Percentiles rank a stretch among this genome's conserved stretches.
phyloP scores from a whole-genome alignment of 2,329 filamentous ascomycete species.

The Neopestalotiopsis rosae region DNA sequence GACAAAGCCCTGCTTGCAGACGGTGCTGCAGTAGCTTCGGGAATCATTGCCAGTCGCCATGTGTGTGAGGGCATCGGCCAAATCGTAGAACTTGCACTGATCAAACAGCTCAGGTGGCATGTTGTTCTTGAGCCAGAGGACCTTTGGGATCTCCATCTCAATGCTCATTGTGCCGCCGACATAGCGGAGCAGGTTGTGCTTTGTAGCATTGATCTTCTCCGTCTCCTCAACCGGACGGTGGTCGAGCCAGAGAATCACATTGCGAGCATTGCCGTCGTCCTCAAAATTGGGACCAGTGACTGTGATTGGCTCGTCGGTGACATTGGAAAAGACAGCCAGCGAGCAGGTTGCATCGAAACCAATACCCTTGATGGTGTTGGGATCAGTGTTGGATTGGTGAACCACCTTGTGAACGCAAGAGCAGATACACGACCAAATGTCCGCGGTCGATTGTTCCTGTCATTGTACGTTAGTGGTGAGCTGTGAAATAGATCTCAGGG shows the following conservation, averaged over 20 bases:
- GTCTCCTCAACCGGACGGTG: conserved; percentile 92
- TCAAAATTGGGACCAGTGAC: conserved; percentile 89
- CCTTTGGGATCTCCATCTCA: conserved; percentile 99
- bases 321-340: conserved; percentile 84
- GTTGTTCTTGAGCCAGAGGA: conserved; percentile 97
- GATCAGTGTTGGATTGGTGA: conserved; percentile 79
- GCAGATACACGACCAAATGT: conserved; percentile 97
- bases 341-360: conserved; percentile 99
- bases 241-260: conserved; percentile 97
- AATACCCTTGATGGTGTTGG: conserved; percentile 80
- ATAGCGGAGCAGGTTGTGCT: conserved; percentile 92
- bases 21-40: conserved; percentile 91
- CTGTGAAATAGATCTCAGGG: not conserved
- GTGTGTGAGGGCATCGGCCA: conserved; percentile 91
- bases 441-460: conserved; percentile 93
- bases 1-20: conserved; percentile 96
- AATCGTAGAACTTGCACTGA: conserved; percentile 95
- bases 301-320: conserved; percentile 89
- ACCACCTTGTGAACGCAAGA: conserved; percentile 84
- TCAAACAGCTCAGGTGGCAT: conserved; percentile 92
- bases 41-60: conserved; percentile 92
- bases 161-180: conserved; percentile 98
- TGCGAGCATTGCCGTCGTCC: conserved; percentile 82
- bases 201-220: conserved; percentile 88
- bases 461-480: conserved; percentile 8